These are phyloP conservation scores for Mycothermus thermophilus DNA, from an alignment of 495 filamentous ascomycete genomes.

Conservation along the genomic window DNA sequence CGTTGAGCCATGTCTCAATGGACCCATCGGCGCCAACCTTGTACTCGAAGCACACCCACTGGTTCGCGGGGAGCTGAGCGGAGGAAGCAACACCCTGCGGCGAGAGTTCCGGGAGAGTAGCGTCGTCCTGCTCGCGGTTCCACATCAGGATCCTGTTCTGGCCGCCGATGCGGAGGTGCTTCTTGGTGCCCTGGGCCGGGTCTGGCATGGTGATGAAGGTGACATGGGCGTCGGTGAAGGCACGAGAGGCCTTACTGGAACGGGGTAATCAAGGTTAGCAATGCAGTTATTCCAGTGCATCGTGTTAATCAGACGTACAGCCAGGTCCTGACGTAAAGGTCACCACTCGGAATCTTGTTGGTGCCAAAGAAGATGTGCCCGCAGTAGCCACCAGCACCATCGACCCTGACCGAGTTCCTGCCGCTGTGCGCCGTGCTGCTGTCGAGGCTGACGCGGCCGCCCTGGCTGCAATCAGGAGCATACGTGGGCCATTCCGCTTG, in stretches of 20 bases:
- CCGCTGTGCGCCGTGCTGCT: slow-evolving; percentile 37
- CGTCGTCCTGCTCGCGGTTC: slow-evolving; percentile 47
- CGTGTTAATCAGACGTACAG: slow-evolving; percentile 30
- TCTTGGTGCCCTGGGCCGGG: slow-evolving; percentile 35
- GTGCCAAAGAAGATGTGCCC: slow-evolving; percentile 48
- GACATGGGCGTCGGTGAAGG: slow-evolving; percentile 40
- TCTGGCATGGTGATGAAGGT: slow-evolving; percentile 50
- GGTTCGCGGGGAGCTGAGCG: slow-evolving; percentile 29
- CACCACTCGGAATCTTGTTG: slow-evolving; percentile 38
- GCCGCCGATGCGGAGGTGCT: slow-evolving; percentile 45
- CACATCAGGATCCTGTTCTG: slow-evolving; percentile 45
- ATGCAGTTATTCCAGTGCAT: slow-evolving; percentile 11
- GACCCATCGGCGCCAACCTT: slow-evolving; percentile 40
- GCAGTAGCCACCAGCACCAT: slow-evolving; percentile 41
- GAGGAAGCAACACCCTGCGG: slow-evolving; percentile 41
- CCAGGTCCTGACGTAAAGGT: slow-evolving; percentile 40
- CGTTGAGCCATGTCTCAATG: slow-evolving; percentile 45
- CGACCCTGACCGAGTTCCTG: slow-evolving; percentile 41
- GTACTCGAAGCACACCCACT: slow-evolving; percentile 46
- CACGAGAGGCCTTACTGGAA: slow-evolving; percentile 36
- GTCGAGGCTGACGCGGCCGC: slow-evolving; percentile 40
- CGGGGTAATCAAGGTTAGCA: slow-evolving; percentile 4
- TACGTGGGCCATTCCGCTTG: slow-evolving; percentile 40
- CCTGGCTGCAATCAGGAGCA: slow-evolving; percentile 43
- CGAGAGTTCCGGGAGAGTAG: slow-evolving; percentile 45